Percentiles rank a stretch among this genome's conserved stretches.
Evolutionary conservation across 768 basidiomycete genomes (phyloP).

Genomic region (Russula griseocarnosa): DNA sequence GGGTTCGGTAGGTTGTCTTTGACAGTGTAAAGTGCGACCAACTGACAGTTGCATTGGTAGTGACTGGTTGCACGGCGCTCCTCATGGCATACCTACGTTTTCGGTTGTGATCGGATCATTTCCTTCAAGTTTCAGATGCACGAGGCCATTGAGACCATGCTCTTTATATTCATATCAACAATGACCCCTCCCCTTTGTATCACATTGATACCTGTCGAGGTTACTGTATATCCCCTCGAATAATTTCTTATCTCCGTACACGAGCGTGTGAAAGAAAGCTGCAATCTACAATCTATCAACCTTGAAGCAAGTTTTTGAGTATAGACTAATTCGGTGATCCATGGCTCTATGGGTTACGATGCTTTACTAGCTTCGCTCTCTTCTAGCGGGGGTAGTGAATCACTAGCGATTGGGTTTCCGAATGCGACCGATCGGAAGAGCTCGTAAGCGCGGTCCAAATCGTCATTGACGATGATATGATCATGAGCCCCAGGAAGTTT

Average conservation of each 20-base stretch:
- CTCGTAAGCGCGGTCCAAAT: slow-evolving; percentile 76
- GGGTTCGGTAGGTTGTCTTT: slow-evolving; percentile 63
- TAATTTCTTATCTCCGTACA: slow-evolving; percentile 1
- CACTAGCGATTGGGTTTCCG: slow-evolving; percentile 58
- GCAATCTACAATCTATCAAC: neutral
- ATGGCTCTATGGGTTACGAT: neutral
- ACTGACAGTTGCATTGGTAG: slow-evolving; percentile 39
- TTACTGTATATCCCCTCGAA: neutral
- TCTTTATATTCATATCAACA: neutral
- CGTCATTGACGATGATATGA: slow-evolving; percentile 85
- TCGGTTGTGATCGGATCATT: slow-evolving; percentile 35
- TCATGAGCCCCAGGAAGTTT: slow-evolving; percentile 71
- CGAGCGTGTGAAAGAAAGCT: neutral
- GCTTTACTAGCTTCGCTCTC: slow-evolving; percentile 48
- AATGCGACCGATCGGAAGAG: slow-evolving; percentile 74
- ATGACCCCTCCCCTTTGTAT: neutral
- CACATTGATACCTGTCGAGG: neutral
- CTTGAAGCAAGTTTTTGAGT: neutral
- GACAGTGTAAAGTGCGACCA: neutral
- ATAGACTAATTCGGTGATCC: neutral
- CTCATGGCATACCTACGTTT: slow-evolving; percentile 87
- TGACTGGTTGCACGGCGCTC: slow-evolving; percentile 80
- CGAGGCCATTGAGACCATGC: neutral
- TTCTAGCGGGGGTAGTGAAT: slow-evolving; percentile 62
- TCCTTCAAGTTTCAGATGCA: neutral